Base-by-base conservation (phyloP, 371 early-diverging fungal genomes). In the Actinomucor elegans region DNA sequence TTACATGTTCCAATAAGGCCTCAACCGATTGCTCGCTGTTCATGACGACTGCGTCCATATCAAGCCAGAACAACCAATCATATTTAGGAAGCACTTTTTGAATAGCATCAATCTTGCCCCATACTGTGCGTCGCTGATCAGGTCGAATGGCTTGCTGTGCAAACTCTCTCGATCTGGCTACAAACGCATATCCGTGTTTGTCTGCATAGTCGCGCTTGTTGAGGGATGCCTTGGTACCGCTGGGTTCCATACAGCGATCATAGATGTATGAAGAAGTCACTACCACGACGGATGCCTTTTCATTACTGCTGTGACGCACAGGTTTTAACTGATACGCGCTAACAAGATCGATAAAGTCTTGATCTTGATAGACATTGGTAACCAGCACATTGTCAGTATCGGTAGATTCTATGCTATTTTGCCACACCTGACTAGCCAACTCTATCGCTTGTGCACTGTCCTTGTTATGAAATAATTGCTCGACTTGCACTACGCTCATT, bases 51-150 rank as follows among this genome's bases (percentile, higher is more conserved):
- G 84, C 80, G 48, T 83, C 84, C 81, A 83, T 83, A 53, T 83
- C 84, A 59, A 81, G 46, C 84, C 84, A 83, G n/a, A 83, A 65
- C 6, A 83, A 18, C 84, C 84, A 83, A 15, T 83, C 77, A 44
- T 79, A 80, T 36, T 79, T 71, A 2, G 81, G 84, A 4, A 83
- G 41, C 7, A 68, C 59, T 46, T 81, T 83, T 59, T 83, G 75
- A 26, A 83, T 66, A 1, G 67, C 75, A 38, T 78, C 79, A 27
- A 83, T 67, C 46, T 81, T 80, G 38, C 84, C 84, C 84, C 84
- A 83, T 1, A 80, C 84, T n/a, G 73, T 56, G 29, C 68, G 63
- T n/a, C 84, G 75, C 20, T n/a, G 24, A 29, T 69, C 66, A 15
- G 66, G 62, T 47, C 69, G 69, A 1, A 64, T 48, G 0, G 49